phyloP scores from a whole-genome alignment of 305 asterid genomes.

The Solanum hybrid region DNA sequence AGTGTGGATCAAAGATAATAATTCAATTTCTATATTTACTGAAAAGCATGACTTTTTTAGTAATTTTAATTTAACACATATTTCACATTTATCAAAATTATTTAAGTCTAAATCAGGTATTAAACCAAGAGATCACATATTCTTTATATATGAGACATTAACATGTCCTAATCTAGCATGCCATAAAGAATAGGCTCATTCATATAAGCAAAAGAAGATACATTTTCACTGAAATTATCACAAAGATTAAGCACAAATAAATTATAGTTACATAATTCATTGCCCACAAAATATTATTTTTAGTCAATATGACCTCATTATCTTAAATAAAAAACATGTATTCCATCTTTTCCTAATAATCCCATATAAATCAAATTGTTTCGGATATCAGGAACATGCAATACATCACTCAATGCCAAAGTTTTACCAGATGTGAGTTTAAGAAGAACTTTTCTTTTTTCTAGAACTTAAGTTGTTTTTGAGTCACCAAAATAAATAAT shows the following conservation, averaged over 20 bases:
- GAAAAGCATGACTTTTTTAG: not conserved
- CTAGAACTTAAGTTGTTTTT: no score
- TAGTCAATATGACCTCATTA: not conserved
- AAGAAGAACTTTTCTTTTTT: no score
- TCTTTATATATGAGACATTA: not conserved
- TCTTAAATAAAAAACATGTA: no score
- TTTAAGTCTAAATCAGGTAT: not conserved
- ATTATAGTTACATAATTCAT: not conserved
- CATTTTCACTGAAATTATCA: not conserved
- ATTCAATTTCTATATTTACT: no score
- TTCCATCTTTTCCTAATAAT: no score
- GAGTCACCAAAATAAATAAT: no score
- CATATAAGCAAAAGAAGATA: not conserved
- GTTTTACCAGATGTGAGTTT: no score
- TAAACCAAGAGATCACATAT: not conserved
- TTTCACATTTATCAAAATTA: not conserved
- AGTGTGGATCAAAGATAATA: not conserved
- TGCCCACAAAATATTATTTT: not conserved
- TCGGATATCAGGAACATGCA: no score
- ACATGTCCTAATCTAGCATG: not conserved
- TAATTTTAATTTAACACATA: not conserved
- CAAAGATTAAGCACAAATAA: not conserved
- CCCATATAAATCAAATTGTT: no score
- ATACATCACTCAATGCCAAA: no score
- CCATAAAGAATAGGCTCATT: not conserved